Evolutionary conservation across 1,284 basidiomycete genomes (phyloP).

Genomic region (Cutaneotrichosporon cutaneum): DNA sequence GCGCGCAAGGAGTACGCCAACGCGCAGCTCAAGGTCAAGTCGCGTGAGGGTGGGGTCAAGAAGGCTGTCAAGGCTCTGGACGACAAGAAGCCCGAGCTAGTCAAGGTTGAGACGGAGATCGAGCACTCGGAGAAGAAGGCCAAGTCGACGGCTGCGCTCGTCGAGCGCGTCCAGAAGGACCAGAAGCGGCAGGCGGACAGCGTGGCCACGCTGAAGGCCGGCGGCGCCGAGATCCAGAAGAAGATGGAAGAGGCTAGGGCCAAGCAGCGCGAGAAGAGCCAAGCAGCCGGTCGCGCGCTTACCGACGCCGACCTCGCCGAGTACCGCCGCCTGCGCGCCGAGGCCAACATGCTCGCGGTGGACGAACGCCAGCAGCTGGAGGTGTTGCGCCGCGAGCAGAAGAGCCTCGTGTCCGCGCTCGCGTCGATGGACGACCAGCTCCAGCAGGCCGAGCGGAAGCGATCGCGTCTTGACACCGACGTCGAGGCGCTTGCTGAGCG

Average conservation of each 20-base stretch:
- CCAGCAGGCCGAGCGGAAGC: conserved; percentile 64
- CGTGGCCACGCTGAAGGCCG: conserved; percentile 62
- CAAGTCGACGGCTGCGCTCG: conserved; percentile 65
- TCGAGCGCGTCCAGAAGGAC: conserved; percentile 68
- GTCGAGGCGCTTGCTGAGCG: conserved; percentile 59
- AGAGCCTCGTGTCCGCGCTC: conserved; percentile 66
- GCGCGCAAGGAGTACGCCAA: conserved; percentile 77
- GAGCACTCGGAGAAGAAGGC: conserved; percentile 77
- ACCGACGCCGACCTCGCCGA: conserved; percentile 81
- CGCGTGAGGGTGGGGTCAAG: conserved; percentile 74
- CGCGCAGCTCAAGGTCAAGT: conserved; percentile 68
- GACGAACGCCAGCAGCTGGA: conserved; percentile 85
- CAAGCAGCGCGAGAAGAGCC: conserved; percentile 70
- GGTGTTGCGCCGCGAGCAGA: conserved; percentile 76
- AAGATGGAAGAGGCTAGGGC: conserved; percentile 77
- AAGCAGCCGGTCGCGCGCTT: conserved; percentile 68
- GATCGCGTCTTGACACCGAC: conserved; percentile 64
- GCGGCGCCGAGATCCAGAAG: conserved; percentile 66
- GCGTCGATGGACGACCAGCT: conserved; percentile 60
- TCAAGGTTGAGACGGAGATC: conserved; percentile 80
- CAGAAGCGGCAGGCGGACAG: conserved; percentile 65
- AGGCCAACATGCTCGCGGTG: conserved; percentile 74
- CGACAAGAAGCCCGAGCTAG: conserved; percentile 77
- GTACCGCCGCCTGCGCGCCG: conserved; percentile 69
- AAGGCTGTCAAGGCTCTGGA: conserved; percentile 80